Evolutionary conservation across 1,284 basidiomycete species (phyloP), one percentile per base, ranked within the genome.

Genomic region (Phaffia rhodozyma): DNA sequence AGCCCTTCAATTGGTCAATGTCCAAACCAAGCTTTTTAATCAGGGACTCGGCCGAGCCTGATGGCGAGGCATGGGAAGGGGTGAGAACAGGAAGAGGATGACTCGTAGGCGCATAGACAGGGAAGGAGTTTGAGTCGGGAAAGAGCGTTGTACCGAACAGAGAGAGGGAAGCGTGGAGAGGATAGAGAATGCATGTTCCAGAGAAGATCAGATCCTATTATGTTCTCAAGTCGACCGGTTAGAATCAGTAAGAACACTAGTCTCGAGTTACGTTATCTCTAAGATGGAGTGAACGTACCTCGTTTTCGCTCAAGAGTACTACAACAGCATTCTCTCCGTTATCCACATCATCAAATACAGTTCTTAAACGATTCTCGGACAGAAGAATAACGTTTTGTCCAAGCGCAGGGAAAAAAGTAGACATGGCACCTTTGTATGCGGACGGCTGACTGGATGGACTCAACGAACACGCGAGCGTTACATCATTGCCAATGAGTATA

Each of bases 41-140:
- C 3, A 51, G 56, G 3, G 55, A 48, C 51, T 55, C 63, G 29
- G 20, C 34, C 27, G 67, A 66, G 25, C 67, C 32, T 13, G 66
- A 67, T 13, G 65, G 55, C 0, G 66, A 66, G 43, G 59, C n/a
- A 1, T 67, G 63, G 0, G 67, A 61, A 4, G 69, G 76, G 67
- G n/a, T 79, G 75, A 66, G 79, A 75, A 64, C 72, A 1, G 82
- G 79, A 0, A 83, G 73, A 1, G 81, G 80, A 1, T 80, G 77
- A 0, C 80, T 79, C 0, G 80, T 79, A n/a, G 80, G 79, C 32
- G 79, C 79, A 65, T 78, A 76, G 18, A 79, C 68, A 73, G 75
- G 25, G 70, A 75, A 51, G 66, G 2, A 81, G 78, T 43, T 23
- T n/a, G 69, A 62, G 0, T 70, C n/a, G 67, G 72, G 81, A 43